phyloP scores from a whole-genome alignment of 2,329 filamentous ascomycete species.

The Hymenoscyphus salicellus region DNA sequence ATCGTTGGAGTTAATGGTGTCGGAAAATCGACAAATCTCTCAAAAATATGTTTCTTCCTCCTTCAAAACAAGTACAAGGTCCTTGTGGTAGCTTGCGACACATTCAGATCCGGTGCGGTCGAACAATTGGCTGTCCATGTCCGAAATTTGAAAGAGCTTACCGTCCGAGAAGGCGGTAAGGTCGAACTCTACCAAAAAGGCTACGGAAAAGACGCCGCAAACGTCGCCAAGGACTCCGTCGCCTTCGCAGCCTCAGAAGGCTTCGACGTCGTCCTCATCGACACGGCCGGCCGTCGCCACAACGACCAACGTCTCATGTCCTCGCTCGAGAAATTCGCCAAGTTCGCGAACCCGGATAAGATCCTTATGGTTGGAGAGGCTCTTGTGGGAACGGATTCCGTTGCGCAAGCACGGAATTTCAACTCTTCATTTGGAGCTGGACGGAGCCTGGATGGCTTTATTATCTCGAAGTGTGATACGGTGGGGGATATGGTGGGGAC shows the following conservation, averaged over 20 bases:
- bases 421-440: slow-evolving; percentile 84
- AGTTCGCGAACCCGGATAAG: slow-evolving; percentile 94
- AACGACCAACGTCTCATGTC: slow-evolving; percentile 97
- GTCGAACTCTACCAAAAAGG: slow-evolving; percentile 96
- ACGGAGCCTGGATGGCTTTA: slow-evolving; percentile 86
- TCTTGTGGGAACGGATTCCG: slow-evolving; percentile 90
- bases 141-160: slow-evolving; percentile 86
- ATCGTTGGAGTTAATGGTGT: slow-evolving; percentile 98
- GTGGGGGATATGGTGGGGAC: slow-evolving; percentile 93
- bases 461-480: slow-evolving; percentile 97
- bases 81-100: slow-evolving; percentile 90
- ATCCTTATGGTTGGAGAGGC: slow-evolving; percentile 94
- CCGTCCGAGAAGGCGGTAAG: slow-evolving; percentile 73
- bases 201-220: slow-evolving; percentile 95
- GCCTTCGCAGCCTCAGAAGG: slow-evolving; percentile 67
- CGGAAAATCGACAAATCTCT: slow-evolving; percentile 95
- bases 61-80: slow-evolving; percentile 97
- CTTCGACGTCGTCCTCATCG: slow-evolving; percentile 93
- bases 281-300: slow-evolving; percentile 90
- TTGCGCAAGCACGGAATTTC: slow-evolving; percentile 94
- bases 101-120: slow-evolving; percentile 93
- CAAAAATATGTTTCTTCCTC: slow-evolving; percentile 97
- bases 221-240: slow-evolving; percentile 94
- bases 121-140: slow-evolving; percentile 96
- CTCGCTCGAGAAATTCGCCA: slow-evolving; percentile 93